These are phyloP conservation scores for Tricholoma terreum DNA, from an alignment of 768 basidiomycete species.

Conservation along the genomic window DNA sequence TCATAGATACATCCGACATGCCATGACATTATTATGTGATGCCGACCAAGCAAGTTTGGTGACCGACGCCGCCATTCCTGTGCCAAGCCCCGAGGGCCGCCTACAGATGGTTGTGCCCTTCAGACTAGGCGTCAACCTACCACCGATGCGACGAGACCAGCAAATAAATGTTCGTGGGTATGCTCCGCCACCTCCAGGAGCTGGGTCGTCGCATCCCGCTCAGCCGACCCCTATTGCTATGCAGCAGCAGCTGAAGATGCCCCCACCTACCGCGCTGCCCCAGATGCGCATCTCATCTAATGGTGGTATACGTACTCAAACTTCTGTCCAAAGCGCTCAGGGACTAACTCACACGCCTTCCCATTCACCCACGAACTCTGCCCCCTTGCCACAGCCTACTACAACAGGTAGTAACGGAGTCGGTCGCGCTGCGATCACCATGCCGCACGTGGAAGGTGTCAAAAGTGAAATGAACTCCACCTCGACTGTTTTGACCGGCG, in stretches of 20 bases:
- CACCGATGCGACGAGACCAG: constrained; percentile 32
- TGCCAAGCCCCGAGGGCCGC: constrained; percentile 47
- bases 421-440: constrained; percentile 41
- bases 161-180: constrained; percentile 26
- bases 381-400: constrained; percentile 32
- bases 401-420: constrained; percentile 39
- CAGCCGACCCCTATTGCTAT: constrained; percentile 51
- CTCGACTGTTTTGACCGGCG: constrained; percentile 30
- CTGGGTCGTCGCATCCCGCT: constrained; percentile 5
- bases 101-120: constrained; percentile 50
- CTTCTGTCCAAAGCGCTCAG: constrained; percentile 27
- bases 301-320: constrained; percentile 50
- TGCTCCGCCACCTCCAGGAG: constrained; percentile 17
- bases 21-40: constrained; percentile 57
- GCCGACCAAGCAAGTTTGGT: constrained; percentile 48
- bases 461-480: constrained; percentile 30
- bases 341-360: constrained; percentile 17
- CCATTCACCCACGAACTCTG: constrained; percentile 24
- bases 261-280: constrained; percentile 48
- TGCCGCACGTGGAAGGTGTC: constrained; percentile 44
- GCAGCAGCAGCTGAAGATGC: constrained; percentile 60
- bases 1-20: constrained; percentile 49
- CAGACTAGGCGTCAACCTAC: constrained; percentile 38
- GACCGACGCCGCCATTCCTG: constrained; percentile 48
- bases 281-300: constrained; percentile 64